A percentile compares a stretch with the other conserved stretches of the same genome.
phyloP scores from a whole-genome alignment of 2,329 filamentous ascomycete genomes.

The Aspergillus ochraceus region DNA sequence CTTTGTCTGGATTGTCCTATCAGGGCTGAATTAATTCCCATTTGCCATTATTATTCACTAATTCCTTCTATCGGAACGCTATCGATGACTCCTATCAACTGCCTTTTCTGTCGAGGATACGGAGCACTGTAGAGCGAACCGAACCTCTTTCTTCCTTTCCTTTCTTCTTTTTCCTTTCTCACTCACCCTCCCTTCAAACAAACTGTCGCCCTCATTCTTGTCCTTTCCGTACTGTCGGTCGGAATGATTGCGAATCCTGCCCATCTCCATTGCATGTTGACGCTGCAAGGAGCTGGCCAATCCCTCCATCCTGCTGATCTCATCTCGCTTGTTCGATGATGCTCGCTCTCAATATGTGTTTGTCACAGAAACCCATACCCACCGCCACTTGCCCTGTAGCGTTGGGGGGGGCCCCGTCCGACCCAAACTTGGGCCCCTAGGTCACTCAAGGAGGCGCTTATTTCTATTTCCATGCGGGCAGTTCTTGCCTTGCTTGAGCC shows the following conservation, averaged over 20 bases:
- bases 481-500: not conserved
- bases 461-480: not conserved
- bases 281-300: not conserved
- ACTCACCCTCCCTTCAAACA: not conserved
- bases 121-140: too few relatives aligned
- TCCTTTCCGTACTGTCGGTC: too few relatives aligned
- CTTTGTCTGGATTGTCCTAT: not conserved
- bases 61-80: not conserved
- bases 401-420: not conserved
- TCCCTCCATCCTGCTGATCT: not conserved
- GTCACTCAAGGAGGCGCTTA: not conserved
- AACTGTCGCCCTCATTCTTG: not conserved
- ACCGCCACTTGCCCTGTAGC: not conserved
- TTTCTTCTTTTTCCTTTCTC: not conserved
- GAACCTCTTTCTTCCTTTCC: not conserved
- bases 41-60: not conserved
- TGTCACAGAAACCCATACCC: not conserved
- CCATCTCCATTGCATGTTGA: not conserved
- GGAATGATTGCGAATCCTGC: not conserved
- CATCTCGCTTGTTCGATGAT: not conserved
- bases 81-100: not conserved
- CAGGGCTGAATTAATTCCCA: not conserved
- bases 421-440: not conserved
- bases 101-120: too few relatives aligned
- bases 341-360: not conserved